Conservation (phyloP, 163 green algal genomes). For the Coccomyxa subellipsoidea region DNA sequence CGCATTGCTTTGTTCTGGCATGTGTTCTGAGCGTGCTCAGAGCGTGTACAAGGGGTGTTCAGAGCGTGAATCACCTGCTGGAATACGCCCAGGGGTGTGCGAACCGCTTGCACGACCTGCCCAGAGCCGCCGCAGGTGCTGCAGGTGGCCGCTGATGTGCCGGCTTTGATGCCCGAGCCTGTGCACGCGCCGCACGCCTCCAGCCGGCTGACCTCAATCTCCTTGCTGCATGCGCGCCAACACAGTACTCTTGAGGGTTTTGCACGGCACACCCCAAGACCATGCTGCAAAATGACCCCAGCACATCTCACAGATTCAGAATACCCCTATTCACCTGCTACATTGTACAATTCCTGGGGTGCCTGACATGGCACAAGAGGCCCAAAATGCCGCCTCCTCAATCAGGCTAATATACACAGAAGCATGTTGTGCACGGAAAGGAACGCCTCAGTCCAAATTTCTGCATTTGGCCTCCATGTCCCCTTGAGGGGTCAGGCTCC, state of each 20-base stretch:
- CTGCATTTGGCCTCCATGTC: constrained; percentile 8
- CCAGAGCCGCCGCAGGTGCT: constrained; percentile 86
- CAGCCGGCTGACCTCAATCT: constrained; percentile 82
- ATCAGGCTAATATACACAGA: neutral
- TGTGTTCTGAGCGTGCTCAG: too few relatives aligned
- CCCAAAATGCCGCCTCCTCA: too few relatives aligned
- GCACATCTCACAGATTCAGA: too few relatives aligned
- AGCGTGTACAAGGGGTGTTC: neutral
- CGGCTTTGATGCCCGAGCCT: constrained; percentile 78
- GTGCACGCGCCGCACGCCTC: constrained; percentile 75
- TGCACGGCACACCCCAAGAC: too few relatives aligned
- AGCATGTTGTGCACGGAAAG: neutral
- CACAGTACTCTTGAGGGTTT: neutral
- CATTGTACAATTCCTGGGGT: too few relatives aligned
- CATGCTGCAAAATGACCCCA: too few relatives aligned
- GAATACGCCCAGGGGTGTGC: constrained; percentile 94
- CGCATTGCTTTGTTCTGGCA: too few relatives aligned
- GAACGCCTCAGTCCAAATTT: constrained; percentile 11
- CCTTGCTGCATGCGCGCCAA: constrained; percentile 54
- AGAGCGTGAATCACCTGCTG: constrained; percentile 68
- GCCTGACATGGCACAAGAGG: too few relatives aligned
- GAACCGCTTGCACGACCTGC: constrained; percentile 77
- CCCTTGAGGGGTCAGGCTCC: neutral
- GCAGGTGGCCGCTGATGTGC: constrained; percentile 84
- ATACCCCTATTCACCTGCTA: too few relatives aligned